phyloP scores from a whole-genome alignment of 345 rosid genomes.

The Arabidopsis suecica region DNA sequence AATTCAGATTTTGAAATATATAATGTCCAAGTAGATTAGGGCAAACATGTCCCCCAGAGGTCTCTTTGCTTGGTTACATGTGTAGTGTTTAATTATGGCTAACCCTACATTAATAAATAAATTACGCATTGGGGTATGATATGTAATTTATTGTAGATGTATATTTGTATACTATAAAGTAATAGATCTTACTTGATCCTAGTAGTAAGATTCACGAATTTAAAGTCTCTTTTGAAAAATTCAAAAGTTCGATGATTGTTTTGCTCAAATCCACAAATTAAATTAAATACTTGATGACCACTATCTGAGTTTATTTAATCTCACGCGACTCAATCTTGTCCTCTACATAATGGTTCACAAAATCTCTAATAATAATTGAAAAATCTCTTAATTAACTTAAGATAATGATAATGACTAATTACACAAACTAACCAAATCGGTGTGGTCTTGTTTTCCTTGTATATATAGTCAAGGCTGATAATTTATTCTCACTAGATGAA shows the following conservation, averaged over 20 bases:
- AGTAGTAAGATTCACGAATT: conserved; percentile 39
- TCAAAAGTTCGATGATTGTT: conserved; percentile 35
- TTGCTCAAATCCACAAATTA: conserved; percentile 25
- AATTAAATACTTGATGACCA: conserved; percentile 15
- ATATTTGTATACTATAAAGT: neutral
- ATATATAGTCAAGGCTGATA: neutral
- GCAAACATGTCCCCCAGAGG: conserved; percentile 38
- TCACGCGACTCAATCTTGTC: conserved; percentile 34
- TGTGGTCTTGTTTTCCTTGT: neutral
- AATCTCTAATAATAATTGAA: conserved; percentile 3
- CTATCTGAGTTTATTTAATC: conserved; percentile 3
- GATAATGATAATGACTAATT: neutral
- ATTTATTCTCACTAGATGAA: neutral
- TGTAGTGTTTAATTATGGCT: conserved; percentile 40
- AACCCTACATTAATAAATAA: conserved; percentile 36
- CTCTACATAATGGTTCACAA: conserved; percentile 23
- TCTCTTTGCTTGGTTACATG: conserved; percentile 40
- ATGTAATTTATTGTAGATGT: neutral
- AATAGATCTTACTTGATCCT: conserved; percentile 41
- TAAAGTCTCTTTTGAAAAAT: conserved; percentile 28
- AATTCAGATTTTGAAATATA: neutral
- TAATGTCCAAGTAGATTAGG: conserved; percentile 32
- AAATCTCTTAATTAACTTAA: neutral
- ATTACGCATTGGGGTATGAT: conserved; percentile 38
- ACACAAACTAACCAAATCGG: neutral